Base-by-base conservation (phyloP, 768 basidiomycete genomes). In the Leccinum truebloodii region DNA sequence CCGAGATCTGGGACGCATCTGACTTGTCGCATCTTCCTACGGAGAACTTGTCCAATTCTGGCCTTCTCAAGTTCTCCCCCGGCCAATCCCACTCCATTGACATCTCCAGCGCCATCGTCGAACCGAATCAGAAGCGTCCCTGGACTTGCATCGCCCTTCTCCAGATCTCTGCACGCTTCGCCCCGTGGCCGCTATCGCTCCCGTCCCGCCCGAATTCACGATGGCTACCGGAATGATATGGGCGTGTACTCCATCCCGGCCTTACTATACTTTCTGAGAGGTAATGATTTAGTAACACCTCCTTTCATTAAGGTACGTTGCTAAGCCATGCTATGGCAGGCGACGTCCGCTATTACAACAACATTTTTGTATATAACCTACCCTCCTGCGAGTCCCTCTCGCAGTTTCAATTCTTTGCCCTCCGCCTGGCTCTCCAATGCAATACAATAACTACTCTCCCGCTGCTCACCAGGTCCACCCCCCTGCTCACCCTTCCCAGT, bases 231-330 rank as follows among this genome's bases (percentile, higher is more conserved):
- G 69, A 73, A 67, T 68, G 65, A 74, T 71, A 65, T 69, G 63
- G 59, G 72, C 73, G 67, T 75, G 72, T 63, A 60, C 59, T 59
- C 69, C 71, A 71, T 66, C 70, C 72, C 74, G 74, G 70, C 61
- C 50, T 66, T 71, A 69, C 70, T 70, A 68, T 74, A 63, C 69
- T 70, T 59, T 67, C 63, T 66, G 44, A 69, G 66, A 75, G 66
- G 74, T 74, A 74, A 74, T 74, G 65, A 75, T 74, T 75, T 71
- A 74, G 73, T 74, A 74, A 74, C 73, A 49, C 58, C 46, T 74
- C 65, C 59, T 46, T 74, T 71, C 74, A 74, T 74, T 74, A 74
- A 74, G 73, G 73, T 73, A 74, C 73, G 64, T 69, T 73, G 69
- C 73, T 69, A 76, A 67, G 72, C 72, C 73, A 74, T 72, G 60